phyloP scores from a whole-genome alignment of 2,329 filamentous ascomycete species.

The Clonostachys rosea region DNA sequence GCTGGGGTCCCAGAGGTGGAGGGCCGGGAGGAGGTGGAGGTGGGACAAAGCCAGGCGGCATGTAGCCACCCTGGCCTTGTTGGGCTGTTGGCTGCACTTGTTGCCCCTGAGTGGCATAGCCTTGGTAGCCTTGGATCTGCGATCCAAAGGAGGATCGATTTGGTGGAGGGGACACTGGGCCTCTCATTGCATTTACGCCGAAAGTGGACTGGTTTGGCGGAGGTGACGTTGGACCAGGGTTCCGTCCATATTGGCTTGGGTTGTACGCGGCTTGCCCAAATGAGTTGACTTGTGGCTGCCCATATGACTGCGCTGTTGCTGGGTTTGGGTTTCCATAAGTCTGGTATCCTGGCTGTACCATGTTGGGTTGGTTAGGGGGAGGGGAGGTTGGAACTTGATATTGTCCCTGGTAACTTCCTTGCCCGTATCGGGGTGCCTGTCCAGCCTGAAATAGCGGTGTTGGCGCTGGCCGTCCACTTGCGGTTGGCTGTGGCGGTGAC shows the following conservation, averaged over 20 bases:
- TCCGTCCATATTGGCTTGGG: constrained; percentile 54
- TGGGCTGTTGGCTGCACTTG: constrained; percentile 25
- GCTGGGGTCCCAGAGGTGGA: constrained; percentile 56
- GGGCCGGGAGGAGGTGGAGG: constrained; percentile 61
- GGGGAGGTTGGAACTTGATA: constrained; percentile 56
- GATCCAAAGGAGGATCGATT: constrained; percentile 46
- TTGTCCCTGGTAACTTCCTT: constrained; percentile 49
- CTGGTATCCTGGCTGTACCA: constrained; percentile 35
- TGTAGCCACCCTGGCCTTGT: constrained; percentile 33
- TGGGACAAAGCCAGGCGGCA: constrained; percentile 55
- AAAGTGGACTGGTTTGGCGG: constrained; percentile 56
- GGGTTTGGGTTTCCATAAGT: constrained; percentile 34
- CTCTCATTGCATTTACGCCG: constrained; percentile 27
- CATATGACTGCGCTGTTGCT: constrained; percentile 36
- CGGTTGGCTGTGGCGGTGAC: constrained; percentile 9
- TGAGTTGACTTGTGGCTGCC: constrained; percentile 19
- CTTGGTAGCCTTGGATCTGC: constrained; percentile 13
- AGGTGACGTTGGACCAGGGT: constrained; percentile 54
- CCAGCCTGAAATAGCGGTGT: constrained; percentile 46
- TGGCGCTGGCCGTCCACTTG: constrained; percentile 18
- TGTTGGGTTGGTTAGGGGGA: constrained; percentile 38
- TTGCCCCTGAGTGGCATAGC: constrained; percentile 28
- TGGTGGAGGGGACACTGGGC: constrained; percentile 50
- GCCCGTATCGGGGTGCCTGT: constrained; percentile 41
- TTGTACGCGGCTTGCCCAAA: constrained; percentile 41